Conservation (phyloP, 495 filamentous ascomycete genomes). For the Poronia punctata region DNA sequence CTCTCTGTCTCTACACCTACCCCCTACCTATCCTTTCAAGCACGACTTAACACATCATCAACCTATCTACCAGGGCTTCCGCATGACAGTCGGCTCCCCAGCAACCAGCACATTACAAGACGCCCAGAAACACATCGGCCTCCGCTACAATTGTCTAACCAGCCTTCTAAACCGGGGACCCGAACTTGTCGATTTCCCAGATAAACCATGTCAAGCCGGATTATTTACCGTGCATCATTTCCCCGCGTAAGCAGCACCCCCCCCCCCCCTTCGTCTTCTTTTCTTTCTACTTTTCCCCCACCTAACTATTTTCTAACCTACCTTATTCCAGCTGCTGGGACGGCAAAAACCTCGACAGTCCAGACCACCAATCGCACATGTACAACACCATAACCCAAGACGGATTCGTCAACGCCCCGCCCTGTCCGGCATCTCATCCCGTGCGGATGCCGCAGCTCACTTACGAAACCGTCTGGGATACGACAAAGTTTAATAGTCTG, state of each 20-base stretch:
- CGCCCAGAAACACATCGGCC: constrained; percentile 29
- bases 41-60: no score
- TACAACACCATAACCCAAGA: constrained; percentile 34
- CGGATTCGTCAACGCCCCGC: constrained; percentile 33
- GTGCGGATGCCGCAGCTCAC: constrained; percentile 34
- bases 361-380: constrained; percentile 51
- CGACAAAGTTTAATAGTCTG: constrained; percentile 39
- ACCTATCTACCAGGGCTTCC: no score
- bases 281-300: not conserved
- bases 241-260: constrained; percentile 32
- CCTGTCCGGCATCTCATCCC: constrained; percentile 48
- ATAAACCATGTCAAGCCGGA: constrained; percentile 35
- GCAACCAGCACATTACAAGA: constrained; percentile 25
- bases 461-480: constrained; percentile 48
- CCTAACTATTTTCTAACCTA: constrained; percentile 13
- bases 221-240: constrained; percentile 49
- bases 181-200: constrained; percentile 43
- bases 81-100: constrained; percentile 46
- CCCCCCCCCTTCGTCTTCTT: not conserved
- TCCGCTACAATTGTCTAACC: constrained; percentile 42
- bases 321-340: constrained; percentile 47
- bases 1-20: not conserved
- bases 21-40: constrained; percentile 2
- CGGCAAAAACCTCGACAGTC: constrained; percentile 51
- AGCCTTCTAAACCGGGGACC: constrained; percentile 34